Evolutionary conservation across 1,284 basidiomycete genomes (phyloP).

Genomic region (Fomitopsis schrenkii): DNA sequence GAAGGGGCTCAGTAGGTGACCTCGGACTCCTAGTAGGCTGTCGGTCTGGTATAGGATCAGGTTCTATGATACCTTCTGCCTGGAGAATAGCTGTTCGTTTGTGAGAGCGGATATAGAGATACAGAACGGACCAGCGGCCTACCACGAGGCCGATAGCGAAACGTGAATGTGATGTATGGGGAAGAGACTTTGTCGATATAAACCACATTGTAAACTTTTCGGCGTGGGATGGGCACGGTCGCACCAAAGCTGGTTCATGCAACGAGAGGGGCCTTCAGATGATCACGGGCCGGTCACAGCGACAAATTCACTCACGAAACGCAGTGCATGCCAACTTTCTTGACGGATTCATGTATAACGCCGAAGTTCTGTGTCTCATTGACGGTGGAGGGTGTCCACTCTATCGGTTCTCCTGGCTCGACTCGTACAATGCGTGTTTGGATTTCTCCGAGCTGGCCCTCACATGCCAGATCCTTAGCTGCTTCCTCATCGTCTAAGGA

Average conservation of each 20-base stretch:
- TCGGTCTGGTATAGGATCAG: neutral
- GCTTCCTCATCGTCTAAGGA: neutral
- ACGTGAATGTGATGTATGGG: neutral
- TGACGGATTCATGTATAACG: conserved; percentile 17
- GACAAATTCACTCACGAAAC: conserved; percentile 7
- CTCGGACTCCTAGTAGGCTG: neutral
- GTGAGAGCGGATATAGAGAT: neutral
- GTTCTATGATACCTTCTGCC: conserved; percentile 9
- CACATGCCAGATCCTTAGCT: neutral
- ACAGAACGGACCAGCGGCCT: neutral
- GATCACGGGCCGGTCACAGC: too few species aligned
- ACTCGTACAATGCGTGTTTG: neutral
- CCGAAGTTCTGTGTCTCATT: neutral
- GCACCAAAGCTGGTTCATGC: too few species aligned
- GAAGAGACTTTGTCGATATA: neutral
- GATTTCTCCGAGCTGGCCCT: neutral
- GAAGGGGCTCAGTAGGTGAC: too few species aligned
- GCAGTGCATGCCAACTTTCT: conserved; percentile 19
- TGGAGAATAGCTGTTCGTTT: conserved; percentile 7
- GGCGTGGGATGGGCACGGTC: too few species aligned
- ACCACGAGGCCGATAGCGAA: neutral
- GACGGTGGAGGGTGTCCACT: neutral
- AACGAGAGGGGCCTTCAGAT: too few species aligned
- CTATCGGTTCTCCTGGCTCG: neutral
- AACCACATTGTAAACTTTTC: too few species aligned